Evolutionary conservation across 2,329 filamentous ascomycete species (phyloP).

Genomic region (Aspergillus sp.): DNA sequence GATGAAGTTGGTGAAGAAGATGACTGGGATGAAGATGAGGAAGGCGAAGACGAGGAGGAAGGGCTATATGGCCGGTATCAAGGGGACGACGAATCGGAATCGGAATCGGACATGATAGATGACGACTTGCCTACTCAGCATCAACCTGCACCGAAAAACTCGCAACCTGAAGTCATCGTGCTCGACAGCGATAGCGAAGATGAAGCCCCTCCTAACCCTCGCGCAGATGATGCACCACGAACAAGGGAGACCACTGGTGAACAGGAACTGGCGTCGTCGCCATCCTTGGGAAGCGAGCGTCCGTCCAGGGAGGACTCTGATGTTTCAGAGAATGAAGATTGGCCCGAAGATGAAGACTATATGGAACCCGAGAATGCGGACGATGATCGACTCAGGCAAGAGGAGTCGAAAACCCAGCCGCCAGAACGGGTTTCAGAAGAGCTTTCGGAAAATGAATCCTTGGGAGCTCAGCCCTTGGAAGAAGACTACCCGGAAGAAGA

Average conservation of each 20-base stretch:
- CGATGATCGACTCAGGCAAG: neutral
- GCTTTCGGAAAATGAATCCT: neutral
- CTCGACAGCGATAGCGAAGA: constrained; percentile 45
- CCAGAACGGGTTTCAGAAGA: neutral
- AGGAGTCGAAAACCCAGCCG: neutral
- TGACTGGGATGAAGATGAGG: constrained; percentile 3
- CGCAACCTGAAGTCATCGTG: constrained; percentile 39
- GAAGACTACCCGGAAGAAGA: neutral
- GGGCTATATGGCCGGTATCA: constrained; percentile 11
- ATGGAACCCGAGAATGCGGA: neutral
- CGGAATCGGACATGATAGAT: constrained; percentile 14
- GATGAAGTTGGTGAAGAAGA: neutral
- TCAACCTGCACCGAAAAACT: constrained; percentile 10
- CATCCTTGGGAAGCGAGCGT: constrained; percentile 1
- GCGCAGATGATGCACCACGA: neutral
- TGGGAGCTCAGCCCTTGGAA: neutral
- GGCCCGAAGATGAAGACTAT: neutral
- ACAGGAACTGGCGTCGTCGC: constrained; percentile 2
- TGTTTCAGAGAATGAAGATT: neutral
- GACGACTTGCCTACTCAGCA: neutral
- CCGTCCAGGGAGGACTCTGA: neutral
- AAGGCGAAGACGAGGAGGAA: constrained; percentile 8
- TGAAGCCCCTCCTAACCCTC: constrained; percentile 22
- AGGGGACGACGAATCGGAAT: constrained; percentile 18
- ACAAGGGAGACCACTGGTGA: neutral